Evolutionary conservation across 2,329 filamentous ascomycete species (phyloP).

Genomic region (Parastagonospora avenae): DNA sequence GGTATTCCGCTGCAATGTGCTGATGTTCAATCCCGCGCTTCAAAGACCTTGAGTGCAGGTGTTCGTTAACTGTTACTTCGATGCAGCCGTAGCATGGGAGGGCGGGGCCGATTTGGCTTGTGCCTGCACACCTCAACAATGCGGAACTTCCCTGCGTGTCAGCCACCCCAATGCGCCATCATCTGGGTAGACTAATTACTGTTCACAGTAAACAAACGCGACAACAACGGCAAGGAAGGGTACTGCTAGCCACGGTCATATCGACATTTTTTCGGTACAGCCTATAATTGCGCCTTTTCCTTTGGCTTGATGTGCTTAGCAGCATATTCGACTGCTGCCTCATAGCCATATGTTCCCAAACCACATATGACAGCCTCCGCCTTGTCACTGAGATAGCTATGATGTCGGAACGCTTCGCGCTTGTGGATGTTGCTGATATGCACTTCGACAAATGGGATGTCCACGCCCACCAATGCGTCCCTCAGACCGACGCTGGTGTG

Average conservation of each 20-base stretch:
- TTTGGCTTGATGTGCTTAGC: slow-evolving; percentile 38
- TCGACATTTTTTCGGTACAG: background rate
- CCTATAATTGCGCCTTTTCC: slow-evolving; percentile 14
- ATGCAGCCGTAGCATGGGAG: no score
- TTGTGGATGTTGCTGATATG: slow-evolving; percentile 78
- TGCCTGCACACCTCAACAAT: no score
- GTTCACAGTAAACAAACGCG: no score
- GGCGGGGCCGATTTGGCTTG: no score
- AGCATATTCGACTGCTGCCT: slow-evolving; percentile 52
- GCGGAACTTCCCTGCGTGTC: no score
- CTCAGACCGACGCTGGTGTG: slow-evolving; percentile 77
- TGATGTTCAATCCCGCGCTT: no score
- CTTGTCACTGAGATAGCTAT: slow-evolving; percentile 77
- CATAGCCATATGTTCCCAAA: slow-evolving; percentile 57
- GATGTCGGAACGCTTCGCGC: slow-evolving; percentile 69
- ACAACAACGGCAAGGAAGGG: no score
- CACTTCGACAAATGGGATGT: slow-evolving; percentile 77
- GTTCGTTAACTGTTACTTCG: no score
- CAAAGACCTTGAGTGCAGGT: no score
- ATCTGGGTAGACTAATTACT: no score
- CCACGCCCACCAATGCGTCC: slow-evolving; percentile 72
- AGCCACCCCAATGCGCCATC: no score
- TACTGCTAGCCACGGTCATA: background rate
- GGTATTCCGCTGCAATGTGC: no score
- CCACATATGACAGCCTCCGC: slow-evolving; percentile 75